A percentile compares a stretch with the other conserved stretches of the same genome.
Evolutionary conservation across 1,139 yeast genomes (phyloP).

Genomic region (Scheffersomyces insectosa): DNA sequence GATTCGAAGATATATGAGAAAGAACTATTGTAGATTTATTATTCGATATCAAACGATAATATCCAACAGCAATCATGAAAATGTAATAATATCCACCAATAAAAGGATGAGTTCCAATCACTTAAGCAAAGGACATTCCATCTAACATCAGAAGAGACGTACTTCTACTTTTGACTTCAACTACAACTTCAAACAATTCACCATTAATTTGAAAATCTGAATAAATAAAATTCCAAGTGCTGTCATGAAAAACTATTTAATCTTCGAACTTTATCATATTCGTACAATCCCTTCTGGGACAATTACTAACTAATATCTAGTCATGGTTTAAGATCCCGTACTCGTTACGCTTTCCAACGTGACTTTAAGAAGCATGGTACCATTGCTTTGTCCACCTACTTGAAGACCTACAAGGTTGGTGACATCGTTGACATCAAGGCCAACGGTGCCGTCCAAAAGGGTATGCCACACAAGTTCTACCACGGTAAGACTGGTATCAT

Average conservation of each 20-base stretch:
- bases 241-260: neutral
- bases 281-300: constrained; percentile 11
- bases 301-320: constrained; percentile 40
- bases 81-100: too few relatives aligned
- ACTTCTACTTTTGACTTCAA: too few relatives aligned
- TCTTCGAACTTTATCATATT: neutral
- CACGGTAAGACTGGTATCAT: constrained; percentile 99
- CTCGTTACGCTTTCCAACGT: constrained; percentile 99
- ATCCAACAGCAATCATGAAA: too few relatives aligned
- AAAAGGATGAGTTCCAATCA: too few relatives aligned
- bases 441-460: constrained; percentile 98
- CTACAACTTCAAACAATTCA: too few relatives aligned
- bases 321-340: constrained; percentile 99
- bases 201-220: too few relatives aligned
- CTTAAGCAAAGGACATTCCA: too few relatives aligned
- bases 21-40: too few relatives aligned
- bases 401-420: constrained; percentile 97
- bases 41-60: too few relatives aligned
- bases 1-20: too few relatives aligned
- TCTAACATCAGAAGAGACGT: too few relatives aligned
- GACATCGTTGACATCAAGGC: constrained; percentile 99
- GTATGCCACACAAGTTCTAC: constrained; percentile 99
- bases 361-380: constrained; percentile 99
- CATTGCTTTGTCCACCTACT: constrained; percentile 92
- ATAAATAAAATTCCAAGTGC: neutral